Percentiles rank a stretch among this genome's conserved stretches.
phyloP scores from a whole-genome alignment of 768 basidiomycete species.

The Kwoniella europaea region DNA sequence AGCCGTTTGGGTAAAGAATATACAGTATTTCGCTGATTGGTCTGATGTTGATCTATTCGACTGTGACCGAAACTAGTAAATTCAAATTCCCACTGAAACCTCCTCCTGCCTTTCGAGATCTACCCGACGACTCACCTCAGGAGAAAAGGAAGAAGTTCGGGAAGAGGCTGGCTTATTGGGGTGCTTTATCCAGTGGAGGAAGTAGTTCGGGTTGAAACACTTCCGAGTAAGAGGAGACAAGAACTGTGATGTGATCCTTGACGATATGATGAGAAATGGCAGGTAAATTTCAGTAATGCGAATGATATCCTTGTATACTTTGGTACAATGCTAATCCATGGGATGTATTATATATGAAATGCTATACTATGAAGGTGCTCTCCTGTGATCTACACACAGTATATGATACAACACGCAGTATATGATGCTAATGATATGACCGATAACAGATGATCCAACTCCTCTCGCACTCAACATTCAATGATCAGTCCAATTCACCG shows the following conservation, averaged over 20 bases:
- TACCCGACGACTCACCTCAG: neutral
- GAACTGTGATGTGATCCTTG: too few relatives aligned
- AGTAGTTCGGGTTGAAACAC: neutral
- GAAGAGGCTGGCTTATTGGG: neutral
- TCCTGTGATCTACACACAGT: too few relatives aligned
- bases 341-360: too few relatives aligned
- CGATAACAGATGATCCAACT: neutral
- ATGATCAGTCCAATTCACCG: slow-evolving; percentile 29
- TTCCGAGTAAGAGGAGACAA: too few relatives aligned
- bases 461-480: neutral
- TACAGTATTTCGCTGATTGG: neutral
- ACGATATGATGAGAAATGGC: too few relatives aligned
- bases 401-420: neutral
- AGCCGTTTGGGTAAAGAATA: neutral
- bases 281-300: too few relatives aligned
- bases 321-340: too few relatives aligned
- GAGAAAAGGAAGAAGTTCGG: slow-evolving; percentile 2
- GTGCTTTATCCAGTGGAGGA: neutral
- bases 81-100: slow-evolving; percentile 4
- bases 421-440: neutral
- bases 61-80: neutral
- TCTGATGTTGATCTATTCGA: neutral
- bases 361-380: too few relatives aligned
- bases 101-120: neutral
- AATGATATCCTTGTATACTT: too few relatives aligned